Percentiles rank a stretch among this genome's conserved stretches.
These are phyloP conservation scores for Phytophthora cryptogea DNA, from an alignment of 352 stramenopile genomes.

Conservation along the genomic window DNA sequence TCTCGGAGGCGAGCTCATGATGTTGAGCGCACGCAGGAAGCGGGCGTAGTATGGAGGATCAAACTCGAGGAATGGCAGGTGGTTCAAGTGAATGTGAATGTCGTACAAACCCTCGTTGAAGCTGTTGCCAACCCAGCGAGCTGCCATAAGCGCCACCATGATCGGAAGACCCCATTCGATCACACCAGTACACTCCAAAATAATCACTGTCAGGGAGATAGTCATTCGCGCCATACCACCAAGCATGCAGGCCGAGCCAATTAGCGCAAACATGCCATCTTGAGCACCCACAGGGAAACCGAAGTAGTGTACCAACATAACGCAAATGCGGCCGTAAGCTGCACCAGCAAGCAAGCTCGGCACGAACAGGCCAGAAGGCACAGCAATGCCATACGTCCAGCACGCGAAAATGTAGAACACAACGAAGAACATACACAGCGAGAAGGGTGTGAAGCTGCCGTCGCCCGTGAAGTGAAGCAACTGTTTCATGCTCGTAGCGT, in stretches of 20 bases:
- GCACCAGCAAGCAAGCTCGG: conserved; percentile 94
- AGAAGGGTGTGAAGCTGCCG: conserved; percentile 92
- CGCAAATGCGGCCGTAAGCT: conserved; percentile 91
- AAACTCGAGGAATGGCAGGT: conserved; percentile 97
- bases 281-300: conserved; percentile 70
- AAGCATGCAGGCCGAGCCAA: conserved; percentile 95
- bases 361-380: conserved; percentile 98
- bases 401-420: conserved; percentile 94
- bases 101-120: conserved; percentile 99
- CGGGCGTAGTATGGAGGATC: conserved; percentile 88
- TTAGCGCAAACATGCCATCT: conserved; percentile 96
- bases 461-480: conserved; percentile 95
- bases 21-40: conserved; percentile 78
- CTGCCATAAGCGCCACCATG: conserved; percentile 97
- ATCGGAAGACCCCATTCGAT: conserved; percentile 98
- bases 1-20: conserved; percentile 71
- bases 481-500: conserved; percentile 95
- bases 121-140: conserved; percentile 96
- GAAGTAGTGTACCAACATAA: conserved; percentile 66
- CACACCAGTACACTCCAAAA: conserved; percentile 98
- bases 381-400: conserved; percentile 96
- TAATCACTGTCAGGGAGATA: conserved; percentile 98
- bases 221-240: conserved; percentile 98
- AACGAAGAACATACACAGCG: conserved; percentile 96
- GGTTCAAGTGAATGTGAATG: conserved; percentile 98